phyloP scores from a whole-genome alignment of 768 basidiomycete genomes.

The Suillus discolor region DNA sequence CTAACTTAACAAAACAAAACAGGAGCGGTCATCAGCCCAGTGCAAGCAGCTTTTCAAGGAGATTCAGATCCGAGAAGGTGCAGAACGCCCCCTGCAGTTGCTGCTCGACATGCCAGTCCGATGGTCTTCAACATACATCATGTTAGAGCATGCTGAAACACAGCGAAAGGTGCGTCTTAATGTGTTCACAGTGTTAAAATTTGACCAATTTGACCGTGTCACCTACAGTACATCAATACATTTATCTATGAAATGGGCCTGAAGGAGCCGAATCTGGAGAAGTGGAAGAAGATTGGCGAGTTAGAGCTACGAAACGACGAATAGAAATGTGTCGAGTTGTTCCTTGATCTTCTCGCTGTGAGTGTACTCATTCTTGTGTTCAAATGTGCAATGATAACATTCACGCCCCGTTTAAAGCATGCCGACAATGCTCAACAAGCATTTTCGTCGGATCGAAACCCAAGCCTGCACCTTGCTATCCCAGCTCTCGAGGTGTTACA shows the following conservation, averaged over 20 bases:
- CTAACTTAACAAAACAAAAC: not conserved
- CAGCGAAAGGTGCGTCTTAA: slow-evolving; percentile 14
- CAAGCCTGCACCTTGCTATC: slow-evolving; percentile 29
- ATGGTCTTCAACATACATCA: slow-evolving; percentile 34
- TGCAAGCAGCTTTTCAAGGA: slow-evolving; percentile 23
- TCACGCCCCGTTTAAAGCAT: slow-evolving; percentile 17
- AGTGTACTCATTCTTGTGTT: not conserved
- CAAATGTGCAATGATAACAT: not conserved
- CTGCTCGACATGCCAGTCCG: slow-evolving; percentile 32
- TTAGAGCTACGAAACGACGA: slow-evolving; percentile 19
- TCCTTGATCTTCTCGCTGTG: slow-evolving; percentile 25
- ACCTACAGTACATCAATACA: not conserved
- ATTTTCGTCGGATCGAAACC: slow-evolving; percentile 29
- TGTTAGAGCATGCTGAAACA: slow-evolving; percentile 15
- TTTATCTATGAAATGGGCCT: slow-evolving; percentile 28
- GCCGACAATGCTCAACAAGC: slow-evolving; percentile 34
- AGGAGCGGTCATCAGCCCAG: slow-evolving; percentile 25
- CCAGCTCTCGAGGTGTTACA: slow-evolving; percentile 33
- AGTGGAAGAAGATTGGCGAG: slow-evolving; percentile 18
- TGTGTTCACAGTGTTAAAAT: not conserved
- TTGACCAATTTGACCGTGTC: not conserved
- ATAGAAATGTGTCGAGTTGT: slow-evolving; percentile 22
- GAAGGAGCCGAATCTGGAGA: slow-evolving; percentile 20
- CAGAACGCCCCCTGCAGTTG: slow-evolving; percentile 9
- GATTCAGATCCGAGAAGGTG: slow-evolving; percentile 15